Percentiles rank a stretch among this genome's conserved stretches.
phyloP scores from a whole-genome alignment of 2,329 filamentous ascomycete species.

The Fusarium camptoceras region DNA sequence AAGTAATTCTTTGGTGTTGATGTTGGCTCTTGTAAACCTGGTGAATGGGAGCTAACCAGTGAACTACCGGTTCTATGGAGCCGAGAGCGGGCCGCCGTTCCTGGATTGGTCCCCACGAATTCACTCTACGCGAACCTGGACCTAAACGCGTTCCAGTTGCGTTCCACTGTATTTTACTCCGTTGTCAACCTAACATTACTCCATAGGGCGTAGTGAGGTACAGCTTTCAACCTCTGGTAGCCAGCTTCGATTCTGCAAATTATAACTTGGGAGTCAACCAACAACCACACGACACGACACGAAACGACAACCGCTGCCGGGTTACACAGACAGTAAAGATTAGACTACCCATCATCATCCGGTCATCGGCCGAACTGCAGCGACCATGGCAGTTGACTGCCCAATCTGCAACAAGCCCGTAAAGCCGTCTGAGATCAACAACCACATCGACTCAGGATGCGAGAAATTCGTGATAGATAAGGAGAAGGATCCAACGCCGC shows the following conservation, averaged over 20 bases:
- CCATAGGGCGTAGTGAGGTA: neutral
- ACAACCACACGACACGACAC: neutral
- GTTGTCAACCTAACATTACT: neutral
- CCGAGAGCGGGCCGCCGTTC: constrained; percentile 37
- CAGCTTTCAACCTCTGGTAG: constrained; percentile 11
- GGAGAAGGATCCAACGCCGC: constrained; percentile 48
- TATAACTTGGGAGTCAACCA: neutral
- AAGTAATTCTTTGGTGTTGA: neutral
- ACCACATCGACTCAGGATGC: constrained; percentile 89
- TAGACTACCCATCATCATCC: neutral
- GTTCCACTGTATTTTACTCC: constrained; percentile 28
- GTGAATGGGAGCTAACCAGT: neutral
- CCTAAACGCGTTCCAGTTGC: constrained; percentile 11
- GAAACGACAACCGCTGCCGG: neutral
- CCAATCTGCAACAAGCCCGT: constrained; percentile 84
- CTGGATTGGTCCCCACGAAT: constrained; percentile 35
- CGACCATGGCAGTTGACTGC: constrained; percentile 71
- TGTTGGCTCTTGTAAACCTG: neutral
- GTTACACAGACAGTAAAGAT: neutral
- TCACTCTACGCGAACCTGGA: constrained; percentile 19
- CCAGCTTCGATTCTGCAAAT: constrained; percentile 5
- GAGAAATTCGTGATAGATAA: constrained; percentile 71
- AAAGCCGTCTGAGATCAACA: constrained; percentile 81
- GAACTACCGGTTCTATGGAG: constrained; percentile 30
- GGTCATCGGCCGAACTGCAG: constrained; percentile 4